A percentile compares a stretch with the other conserved stretches of the same genome.
These are phyloP conservation scores for Saccharomycopsis sp. DNA, from an alignment of 805 yeast species.

Conservation along the genomic window DNA sequence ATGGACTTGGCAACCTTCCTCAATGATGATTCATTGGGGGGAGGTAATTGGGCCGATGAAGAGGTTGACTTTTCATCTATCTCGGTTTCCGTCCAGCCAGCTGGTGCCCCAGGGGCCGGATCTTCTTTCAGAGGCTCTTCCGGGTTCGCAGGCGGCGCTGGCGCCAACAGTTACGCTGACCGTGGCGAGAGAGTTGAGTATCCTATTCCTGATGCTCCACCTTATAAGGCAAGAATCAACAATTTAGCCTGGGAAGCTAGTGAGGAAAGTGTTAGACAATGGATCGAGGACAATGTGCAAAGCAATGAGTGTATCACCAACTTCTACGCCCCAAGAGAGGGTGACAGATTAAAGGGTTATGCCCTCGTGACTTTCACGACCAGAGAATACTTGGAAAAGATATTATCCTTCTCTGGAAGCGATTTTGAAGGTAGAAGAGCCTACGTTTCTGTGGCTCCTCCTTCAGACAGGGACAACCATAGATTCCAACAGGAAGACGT, in stretches of 20 bases:
- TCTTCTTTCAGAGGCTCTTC: slow-evolving; percentile 26
- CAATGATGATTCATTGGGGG: slow-evolving; percentile 66
- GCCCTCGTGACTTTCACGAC: slow-evolving; percentile 82
- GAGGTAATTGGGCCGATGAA: slow-evolving; percentile 81
- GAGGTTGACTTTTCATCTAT: slow-evolving; percentile 68
- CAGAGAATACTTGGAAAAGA: slow-evolving; percentile 67
- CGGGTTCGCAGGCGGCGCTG: slow-evolving; percentile 22
- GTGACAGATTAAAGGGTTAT: slow-evolving; percentile 73
- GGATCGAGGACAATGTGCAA: slow-evolving; percentile 49
- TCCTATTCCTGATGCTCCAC: slow-evolving; percentile 88
- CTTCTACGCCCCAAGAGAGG: slow-evolving; percentile 70
- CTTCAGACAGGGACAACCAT: slow-evolving; percentile 31
- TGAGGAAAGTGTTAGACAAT: slow-evolving; percentile 57
- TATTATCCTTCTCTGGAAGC: slow-evolving; percentile 65
- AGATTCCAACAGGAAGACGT: slow-evolving; percentile 35
- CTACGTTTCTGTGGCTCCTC: slow-evolving; percentile 78
- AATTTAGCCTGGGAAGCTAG: slow-evolving; percentile 78
- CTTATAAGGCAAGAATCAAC: slow-evolving; percentile 82
- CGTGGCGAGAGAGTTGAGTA: slow-evolving; percentile 55
- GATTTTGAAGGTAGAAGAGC: slow-evolving; percentile 66
- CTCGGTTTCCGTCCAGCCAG: slow-evolving; percentile 40
- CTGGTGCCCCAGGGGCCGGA: slow-evolving; percentile 26
- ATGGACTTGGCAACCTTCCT: slow-evolving; percentile 86
- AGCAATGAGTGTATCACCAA: slow-evolving; percentile 47
- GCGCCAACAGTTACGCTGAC: slow-evolving; percentile 21